These are phyloP conservation scores for Daedalea quercina DNA, from an alignment of 768 basidiomycete genomes.

Conservation along the genomic window DNA sequence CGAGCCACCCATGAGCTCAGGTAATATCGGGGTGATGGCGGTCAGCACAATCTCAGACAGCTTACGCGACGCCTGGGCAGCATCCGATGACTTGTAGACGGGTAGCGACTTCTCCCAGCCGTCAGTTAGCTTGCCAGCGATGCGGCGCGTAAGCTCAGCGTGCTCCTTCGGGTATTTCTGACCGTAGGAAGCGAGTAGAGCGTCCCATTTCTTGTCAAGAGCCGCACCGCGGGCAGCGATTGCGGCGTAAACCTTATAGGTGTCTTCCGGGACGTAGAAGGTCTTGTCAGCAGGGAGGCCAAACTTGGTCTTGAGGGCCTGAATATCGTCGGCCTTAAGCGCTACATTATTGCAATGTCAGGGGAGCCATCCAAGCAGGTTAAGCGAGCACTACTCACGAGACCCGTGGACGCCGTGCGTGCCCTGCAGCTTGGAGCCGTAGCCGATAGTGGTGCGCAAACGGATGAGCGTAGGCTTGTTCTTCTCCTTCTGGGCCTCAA, in stretches of 20 bases:
- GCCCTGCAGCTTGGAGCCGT: conserved; percentile 87
- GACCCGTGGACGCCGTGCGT: conserved; percentile 93
- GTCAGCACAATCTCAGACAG: conserved; percentile 86
- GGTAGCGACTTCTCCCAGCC: conserved; percentile 86
- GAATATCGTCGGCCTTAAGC: conserved; percentile 88
- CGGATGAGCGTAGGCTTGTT: conserved; percentile 84
- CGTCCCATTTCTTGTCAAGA: conserved; percentile 69
- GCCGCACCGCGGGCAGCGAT: conserved; percentile 68
- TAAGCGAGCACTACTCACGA: conserved; percentile 48
- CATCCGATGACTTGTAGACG: conserved; percentile 74
- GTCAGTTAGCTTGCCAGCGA: conserved; percentile 74
- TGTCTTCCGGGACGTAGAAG: conserved; percentile 73
- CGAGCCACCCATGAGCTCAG: conserved; percentile 85
- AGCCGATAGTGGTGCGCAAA: conserved; percentile 87
- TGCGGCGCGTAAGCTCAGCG: conserved; percentile 80
- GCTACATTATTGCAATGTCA: conserved; percentile 37
- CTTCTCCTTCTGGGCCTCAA: conserved; percentile 66
- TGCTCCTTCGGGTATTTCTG: conserved; percentile 80
- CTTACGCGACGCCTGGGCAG: conserved; percentile 89
- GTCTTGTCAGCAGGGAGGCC: conserved; percentile 72
- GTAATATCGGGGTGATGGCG: conserved; percentile 64
- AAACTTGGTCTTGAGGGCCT: conserved; percentile 75
- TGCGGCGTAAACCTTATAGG: conserved; percentile 60
- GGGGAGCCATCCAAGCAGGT: conserved; percentile 1
- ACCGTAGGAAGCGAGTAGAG: conserved; percentile 59